These are phyloP conservation scores for Moesziomyces sp. DNA, from an alignment of 1,284 basidiomycete genomes.

Conservation along the genomic window DNA sequence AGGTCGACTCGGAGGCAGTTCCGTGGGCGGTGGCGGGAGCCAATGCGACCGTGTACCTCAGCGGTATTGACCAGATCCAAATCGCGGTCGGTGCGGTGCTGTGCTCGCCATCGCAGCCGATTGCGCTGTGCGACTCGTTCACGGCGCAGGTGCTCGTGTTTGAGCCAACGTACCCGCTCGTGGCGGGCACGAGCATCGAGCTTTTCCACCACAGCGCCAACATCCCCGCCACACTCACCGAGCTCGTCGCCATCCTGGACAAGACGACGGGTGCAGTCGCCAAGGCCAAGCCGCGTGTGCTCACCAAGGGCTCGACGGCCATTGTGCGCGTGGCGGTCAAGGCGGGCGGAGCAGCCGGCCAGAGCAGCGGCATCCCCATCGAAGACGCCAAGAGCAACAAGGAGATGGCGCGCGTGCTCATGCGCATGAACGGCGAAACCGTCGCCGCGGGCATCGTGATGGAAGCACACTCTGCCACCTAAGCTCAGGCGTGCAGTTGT, in stretches of 20 bases:
- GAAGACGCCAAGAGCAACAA: conserved; percentile 91
- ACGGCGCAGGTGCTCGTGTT: conserved; percentile 91
- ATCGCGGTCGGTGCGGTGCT: conserved; percentile 87
- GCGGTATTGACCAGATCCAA: conserved; percentile 85
- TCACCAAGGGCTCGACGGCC: conserved; percentile 84
- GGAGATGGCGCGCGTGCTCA: conserved; percentile 91
- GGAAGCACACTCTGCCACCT: conserved; percentile 33
- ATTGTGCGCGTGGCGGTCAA: conserved; percentile 77
- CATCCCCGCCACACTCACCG: conserved; percentile 85
- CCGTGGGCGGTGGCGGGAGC: conserved; percentile 91
- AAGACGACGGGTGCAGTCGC: conserved; percentile 78
- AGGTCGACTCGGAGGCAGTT: conserved; percentile 80
- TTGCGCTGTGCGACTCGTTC: conserved; percentile 82
- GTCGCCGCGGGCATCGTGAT: conserved; percentile 81
- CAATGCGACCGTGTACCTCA: conserved; percentile 86
- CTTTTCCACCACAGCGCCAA: conserved; percentile 94
- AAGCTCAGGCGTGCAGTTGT: background rate
- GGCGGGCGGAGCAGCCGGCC: conserved; percentile 44
- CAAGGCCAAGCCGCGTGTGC: conserved; percentile 81
- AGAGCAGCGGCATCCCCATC: conserved; percentile 53
- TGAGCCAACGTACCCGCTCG: conserved; percentile 89
- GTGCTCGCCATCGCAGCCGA: conserved; percentile 75
- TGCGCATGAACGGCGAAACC: conserved; percentile 90
- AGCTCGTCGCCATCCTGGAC: conserved; percentile 82
- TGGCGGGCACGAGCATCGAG: conserved; percentile 81